Evolutionary conservation across 78 protist species (phyloP).

Genomic region (Bigelowiella natans): DNA sequence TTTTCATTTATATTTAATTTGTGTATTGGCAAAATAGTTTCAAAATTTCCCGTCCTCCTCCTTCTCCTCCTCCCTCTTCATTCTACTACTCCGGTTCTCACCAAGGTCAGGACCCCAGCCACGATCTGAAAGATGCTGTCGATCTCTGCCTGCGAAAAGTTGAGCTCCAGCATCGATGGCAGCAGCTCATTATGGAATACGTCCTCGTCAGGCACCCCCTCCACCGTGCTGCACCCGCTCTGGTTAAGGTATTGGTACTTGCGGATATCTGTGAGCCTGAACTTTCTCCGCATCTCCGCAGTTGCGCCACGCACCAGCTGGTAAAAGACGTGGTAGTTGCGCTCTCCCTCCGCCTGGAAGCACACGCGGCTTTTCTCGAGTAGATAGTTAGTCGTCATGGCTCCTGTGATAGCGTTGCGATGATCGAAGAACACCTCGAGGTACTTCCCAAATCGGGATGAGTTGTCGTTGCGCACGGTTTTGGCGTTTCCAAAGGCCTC

Average conservation of each 20-base stretch:
- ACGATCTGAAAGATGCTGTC: neutral
- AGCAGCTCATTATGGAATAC: too few species aligned
- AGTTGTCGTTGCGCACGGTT: conserved; percentile 24
- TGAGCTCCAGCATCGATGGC: too few species aligned
- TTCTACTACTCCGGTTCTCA: too few species aligned
- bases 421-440: neutral
- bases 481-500: conserved; percentile 60
- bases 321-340: conserved; percentile 88
- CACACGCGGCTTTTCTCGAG: conserved; percentile 73
- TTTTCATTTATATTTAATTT: too few species aligned
- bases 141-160: too few species aligned
- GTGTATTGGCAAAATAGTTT: too few species aligned
- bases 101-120: conserved; percentile 19
- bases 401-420: conserved; percentile 4
- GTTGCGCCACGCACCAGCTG: conserved; percentile 25
- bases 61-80: too few species aligned
- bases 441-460: conserved; percentile 16
- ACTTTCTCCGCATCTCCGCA: neutral
- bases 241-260: conserved; percentile 27
- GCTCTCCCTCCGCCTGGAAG: conserved; percentile 57
- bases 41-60: too few species aligned
- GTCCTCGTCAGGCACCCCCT: conserved; percentile 52
- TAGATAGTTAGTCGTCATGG: conserved; percentile 19
- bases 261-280: neutral
- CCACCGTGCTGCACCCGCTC: conserved; percentile 46